phyloP scores from a whole-genome alignment of 2,329 filamentous ascomycete species.

The Sporothrix variecibatus region DNA sequence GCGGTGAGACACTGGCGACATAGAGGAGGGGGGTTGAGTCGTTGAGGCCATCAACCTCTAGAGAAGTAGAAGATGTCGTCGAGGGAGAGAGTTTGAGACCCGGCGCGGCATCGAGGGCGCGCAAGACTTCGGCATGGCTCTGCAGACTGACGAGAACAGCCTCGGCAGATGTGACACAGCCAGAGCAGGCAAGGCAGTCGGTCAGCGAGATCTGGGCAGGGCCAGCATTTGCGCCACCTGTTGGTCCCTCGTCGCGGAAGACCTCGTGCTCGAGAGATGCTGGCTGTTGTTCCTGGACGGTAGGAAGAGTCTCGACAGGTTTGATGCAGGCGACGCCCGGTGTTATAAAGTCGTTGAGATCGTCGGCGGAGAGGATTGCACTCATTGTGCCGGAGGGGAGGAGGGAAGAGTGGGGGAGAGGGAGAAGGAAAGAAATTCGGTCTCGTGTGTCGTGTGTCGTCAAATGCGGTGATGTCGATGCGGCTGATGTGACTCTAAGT shows the following conservation, averaged over 20 bases:
- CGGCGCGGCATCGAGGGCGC: constrained; percentile 70
- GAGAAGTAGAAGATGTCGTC: constrained; percentile 34
- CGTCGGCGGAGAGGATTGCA: constrained; percentile 93
- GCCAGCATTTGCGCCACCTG: constrained; percentile 47
- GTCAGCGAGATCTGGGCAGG: constrained; percentile 94
- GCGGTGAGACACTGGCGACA: constrained; percentile 89
- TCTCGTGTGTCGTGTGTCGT: neutral
- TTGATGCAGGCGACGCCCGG: constrained; percentile 98
- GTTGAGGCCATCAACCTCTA: constrained; percentile 49
- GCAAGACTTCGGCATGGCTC: constrained; percentile 87
- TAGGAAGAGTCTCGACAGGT: constrained; percentile 86
- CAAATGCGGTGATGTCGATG: neutral
- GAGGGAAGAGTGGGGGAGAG: neutral
- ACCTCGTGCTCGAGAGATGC: constrained; percentile 70
- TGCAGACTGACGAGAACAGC: constrained; percentile 95
- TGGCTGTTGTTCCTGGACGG: constrained; percentile 48
- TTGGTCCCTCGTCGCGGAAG: constrained; percentile 81
- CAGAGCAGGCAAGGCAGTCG: constrained; percentile 95
- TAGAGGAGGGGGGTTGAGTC: constrained; percentile 72
- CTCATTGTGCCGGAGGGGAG: constrained; percentile 66
- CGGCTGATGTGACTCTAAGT: neutral
- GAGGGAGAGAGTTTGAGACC: constrained; percentile 46
- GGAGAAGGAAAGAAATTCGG: neutral
- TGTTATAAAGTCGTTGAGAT: constrained; percentile 98
- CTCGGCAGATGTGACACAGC: constrained; percentile 95